These are phyloP conservation scores for Yamadazyma atlantica DNA, from an alignment of 1,139 yeast species.

Conservation along the genomic window DNA sequence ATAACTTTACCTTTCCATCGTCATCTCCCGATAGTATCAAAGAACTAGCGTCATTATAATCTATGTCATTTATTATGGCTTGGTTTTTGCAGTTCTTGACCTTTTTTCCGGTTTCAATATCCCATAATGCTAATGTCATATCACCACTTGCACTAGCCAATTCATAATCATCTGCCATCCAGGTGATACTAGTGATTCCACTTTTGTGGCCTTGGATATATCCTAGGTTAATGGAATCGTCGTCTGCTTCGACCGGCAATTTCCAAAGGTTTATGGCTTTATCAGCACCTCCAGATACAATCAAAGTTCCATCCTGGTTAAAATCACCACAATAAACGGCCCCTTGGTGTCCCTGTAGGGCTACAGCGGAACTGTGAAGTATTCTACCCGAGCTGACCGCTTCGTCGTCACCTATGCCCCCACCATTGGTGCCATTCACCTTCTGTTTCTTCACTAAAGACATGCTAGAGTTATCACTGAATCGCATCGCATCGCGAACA, in stretches of 20 bases:
- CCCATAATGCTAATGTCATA: conserved; percentile 53
- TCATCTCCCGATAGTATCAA: conserved; percentile 59
- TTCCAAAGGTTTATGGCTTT: conserved; percentile 47
- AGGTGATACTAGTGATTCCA: conserved; percentile 50
- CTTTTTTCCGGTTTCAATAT: conserved; percentile 53
- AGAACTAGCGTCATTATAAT: conserved; percentile 24
- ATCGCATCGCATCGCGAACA: neutral
- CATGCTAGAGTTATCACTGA: conserved; percentile 16
- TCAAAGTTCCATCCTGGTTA: conserved; percentile 36
- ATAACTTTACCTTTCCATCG: conserved; percentile 56
- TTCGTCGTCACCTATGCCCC: too few species aligned
- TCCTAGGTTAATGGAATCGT: conserved; percentile 35
- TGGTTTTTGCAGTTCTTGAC: conserved; percentile 43
- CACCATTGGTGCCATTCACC: conserved; percentile 4
- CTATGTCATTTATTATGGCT: conserved; percentile 50
- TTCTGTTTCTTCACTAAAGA: conserved; percentile 24
- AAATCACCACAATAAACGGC: conserved; percentile 47
- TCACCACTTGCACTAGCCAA: conserved; percentile 54
- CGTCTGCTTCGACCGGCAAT: conserved; percentile 26
- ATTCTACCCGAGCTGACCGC: too few species aligned
- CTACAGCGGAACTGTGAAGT: conserved; percentile 9
- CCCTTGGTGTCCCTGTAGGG: conserved; percentile 49
- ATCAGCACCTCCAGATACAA: conserved; percentile 59
- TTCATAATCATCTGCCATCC: conserved; percentile 39
- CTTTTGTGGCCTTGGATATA: conserved; percentile 46